Evolutionary conservation across 2,329 filamentous ascomycete genomes (phyloP), one percentile per base, ranked within the genome.

Genomic region (Cladobotryum protrusum): DNA sequence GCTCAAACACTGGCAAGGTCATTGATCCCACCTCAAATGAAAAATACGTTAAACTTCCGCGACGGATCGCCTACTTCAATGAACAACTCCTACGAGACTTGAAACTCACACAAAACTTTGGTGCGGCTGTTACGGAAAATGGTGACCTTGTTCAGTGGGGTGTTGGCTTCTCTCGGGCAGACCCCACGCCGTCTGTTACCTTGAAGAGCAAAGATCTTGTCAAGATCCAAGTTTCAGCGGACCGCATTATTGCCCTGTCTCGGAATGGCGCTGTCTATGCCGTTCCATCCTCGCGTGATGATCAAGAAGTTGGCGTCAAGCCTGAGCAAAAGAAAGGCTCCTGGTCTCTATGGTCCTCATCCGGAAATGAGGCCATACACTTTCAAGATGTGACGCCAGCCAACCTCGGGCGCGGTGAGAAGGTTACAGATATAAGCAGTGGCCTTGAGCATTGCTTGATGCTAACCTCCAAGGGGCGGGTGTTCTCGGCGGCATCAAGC

Each of bases 71-170:
- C 0, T 93, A 85, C 67, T 97, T 99, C 61, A 84, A 97, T 61
- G 87, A 86, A 29, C 81, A 89, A 67, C 68, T 96, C 14, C 73
- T 99, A 39, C 79, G 92, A 44, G 93, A 96, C 63, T 74, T 97
- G 55, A 96, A 95, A 71, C 71, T 97, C 45, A 88, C 90, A 52
- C 78, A 82, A 48, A 81, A 82, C 37, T 91, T 95, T 63, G 93
- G 89, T 8, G 92, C 84, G 4, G 93, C 93, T 9, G 85, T 97
- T 37, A 86, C 85, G 4, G 91, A 96, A 64, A 83, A 85, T 54
- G 93, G 93, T 4, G 87, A 97, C 64, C 67, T 99, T 41, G 75
- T 96, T 12, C 91, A 97, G 70, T 99, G 93, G 93, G 93, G 93
- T 1, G 76, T 77, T 3, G 88, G 77, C 3, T 96, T 86, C 64